These are phyloP conservation scores for Chloromonas sp. DNA, from an alignment of 163 green algal genomes.

Conservation along the genomic window DNA sequence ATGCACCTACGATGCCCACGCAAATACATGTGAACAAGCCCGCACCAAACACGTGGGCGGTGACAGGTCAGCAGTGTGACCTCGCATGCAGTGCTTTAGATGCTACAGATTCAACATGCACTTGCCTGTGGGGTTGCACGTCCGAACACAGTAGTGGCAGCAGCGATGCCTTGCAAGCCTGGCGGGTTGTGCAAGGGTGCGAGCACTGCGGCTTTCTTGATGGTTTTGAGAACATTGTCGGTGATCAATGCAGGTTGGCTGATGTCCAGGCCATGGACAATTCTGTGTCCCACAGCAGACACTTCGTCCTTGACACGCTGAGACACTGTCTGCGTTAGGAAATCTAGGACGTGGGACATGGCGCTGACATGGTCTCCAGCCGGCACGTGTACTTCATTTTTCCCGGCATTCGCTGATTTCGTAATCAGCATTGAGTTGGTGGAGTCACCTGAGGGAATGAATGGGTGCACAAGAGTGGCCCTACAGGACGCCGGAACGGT, in stretches of 20 bases:
- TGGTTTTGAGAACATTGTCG: conserved; percentile 36
- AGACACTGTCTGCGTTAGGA: conserved; percentile 15
- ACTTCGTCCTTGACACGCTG: conserved; percentile 15
- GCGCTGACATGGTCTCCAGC: conserved; percentile 13
- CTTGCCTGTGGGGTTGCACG: conserved; percentile 30
- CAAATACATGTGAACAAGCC: not conserved
- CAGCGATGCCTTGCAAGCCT: conserved; percentile 36
- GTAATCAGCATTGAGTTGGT: not conserved
- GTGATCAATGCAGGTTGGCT: conserved; percentile 49
- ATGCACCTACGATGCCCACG: not conserved
- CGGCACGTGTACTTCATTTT: conserved; percentile 13
- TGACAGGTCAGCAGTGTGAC: not conserved
- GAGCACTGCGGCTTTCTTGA: conserved; percentile 52
- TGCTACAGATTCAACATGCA: not conserved
- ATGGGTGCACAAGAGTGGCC: too few species aligned
- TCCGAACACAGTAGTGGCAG: conserved; percentile 31
- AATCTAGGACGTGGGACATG: not conserved
- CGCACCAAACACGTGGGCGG: not conserved
- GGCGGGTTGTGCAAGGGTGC: conserved; percentile 85
- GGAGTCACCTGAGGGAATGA: not conserved
- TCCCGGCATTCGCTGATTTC: conserved; percentile 1
- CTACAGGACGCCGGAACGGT: too few species aligned
- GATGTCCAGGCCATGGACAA: conserved; percentile 74
- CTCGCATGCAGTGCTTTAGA: not conserved
- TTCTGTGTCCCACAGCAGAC: conserved; percentile 41